Evolutionary conservation across 495 filamentous ascomycete species (phyloP), one percentile per base, ranked within the genome.

Genomic region (Amorphotheca resinae): DNA sequence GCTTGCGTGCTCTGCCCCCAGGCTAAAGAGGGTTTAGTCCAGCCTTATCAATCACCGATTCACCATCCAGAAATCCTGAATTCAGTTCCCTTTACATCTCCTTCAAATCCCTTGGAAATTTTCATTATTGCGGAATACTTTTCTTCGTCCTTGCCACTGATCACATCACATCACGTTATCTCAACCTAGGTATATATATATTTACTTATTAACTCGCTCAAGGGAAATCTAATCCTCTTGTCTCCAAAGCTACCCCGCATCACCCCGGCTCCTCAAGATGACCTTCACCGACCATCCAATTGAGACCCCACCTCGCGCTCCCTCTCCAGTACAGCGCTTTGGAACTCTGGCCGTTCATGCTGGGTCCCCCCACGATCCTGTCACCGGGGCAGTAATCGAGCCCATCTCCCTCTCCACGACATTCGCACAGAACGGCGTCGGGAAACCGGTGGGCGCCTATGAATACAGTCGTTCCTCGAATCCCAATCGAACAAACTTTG

Each of bases 321-420:
- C 74, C 11, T 73, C 73, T 14, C 74, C 77, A 42, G 61, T 74
- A 20, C 76, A 80, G 54, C 68, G 73, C 17, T 98, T 98, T 63
- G 91, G 84, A 16, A 98, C 91, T 22, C 70, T 91, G 20, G 91
- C 91, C 33, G 91, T 98, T 9, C 91, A 98, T 63, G 85, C 89
- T 41, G 91, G 91, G 33, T 65, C 86, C 33, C 84, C 81, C 50
- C 84, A 93, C 60, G 91, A 98, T 66, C 83, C 87, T 30, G 66
- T 68, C 8, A 98, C 89, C 20, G 91, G 91, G 44, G 91, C 91
- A 50, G 91, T 98, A 47, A 98, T 98, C 61, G 82, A 87, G 59
- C 66, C 91, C 38, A 95, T 98, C 58, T 94, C 91, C 5, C 79
- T 98, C 8, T 91, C 85, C 8, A 98, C 91, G 12, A 98, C 91